These are phyloP conservation scores for Plicaturopsis crispa DNA, from an alignment of 768 basidiomycete species.

Conservation along the genomic window DNA sequence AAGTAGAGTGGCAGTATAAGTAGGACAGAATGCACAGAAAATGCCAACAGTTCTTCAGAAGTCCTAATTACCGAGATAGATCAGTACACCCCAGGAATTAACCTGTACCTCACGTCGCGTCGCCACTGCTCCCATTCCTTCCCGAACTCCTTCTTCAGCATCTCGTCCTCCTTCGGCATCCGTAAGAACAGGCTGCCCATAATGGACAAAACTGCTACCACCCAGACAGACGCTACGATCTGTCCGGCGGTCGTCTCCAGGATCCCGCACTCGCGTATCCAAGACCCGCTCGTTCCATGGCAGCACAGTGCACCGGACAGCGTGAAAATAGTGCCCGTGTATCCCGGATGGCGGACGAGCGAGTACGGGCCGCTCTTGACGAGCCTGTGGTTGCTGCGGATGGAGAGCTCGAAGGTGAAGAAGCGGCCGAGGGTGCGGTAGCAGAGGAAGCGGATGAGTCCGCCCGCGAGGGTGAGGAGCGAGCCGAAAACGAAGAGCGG, in stretches of 20 bases:
- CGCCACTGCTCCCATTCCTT: constrained; percentile 38
- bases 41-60: too few relatives aligned
- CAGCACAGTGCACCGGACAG: constrained; percentile 26
- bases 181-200: constrained; percentile 27
- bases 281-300: constrained; percentile 30
- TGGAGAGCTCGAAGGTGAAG: constrained; percentile 48
- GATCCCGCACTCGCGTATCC: constrained; percentile 34
- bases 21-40: too few relatives aligned
- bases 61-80: too few relatives aligned
- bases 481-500: constrained; percentile 28
- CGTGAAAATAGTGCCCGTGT: constrained; percentile 32
- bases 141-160: constrained; percentile 31
- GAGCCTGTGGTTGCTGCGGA: constrained; percentile 36
- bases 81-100: constrained; percentile 42
- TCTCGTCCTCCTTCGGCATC: constrained; percentile 38
- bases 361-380: constrained; percentile 42
- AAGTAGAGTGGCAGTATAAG: too few relatives aligned
- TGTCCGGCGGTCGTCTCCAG: constrained; percentile 25
- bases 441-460: constrained; percentile 32
- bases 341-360: constrained; percentile 44
- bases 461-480: constrained; percentile 29
- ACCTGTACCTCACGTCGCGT: constrained; percentile 33
- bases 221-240: constrained; percentile 16
- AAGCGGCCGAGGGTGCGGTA: constrained; percentile 37
- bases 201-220: constrained; percentile 22